Percentiles rank a stretch among this genome's conserved stretches.
Conservation (phyloP, 331 rosid genomes). For the Pyrus hybrid region DNA sequence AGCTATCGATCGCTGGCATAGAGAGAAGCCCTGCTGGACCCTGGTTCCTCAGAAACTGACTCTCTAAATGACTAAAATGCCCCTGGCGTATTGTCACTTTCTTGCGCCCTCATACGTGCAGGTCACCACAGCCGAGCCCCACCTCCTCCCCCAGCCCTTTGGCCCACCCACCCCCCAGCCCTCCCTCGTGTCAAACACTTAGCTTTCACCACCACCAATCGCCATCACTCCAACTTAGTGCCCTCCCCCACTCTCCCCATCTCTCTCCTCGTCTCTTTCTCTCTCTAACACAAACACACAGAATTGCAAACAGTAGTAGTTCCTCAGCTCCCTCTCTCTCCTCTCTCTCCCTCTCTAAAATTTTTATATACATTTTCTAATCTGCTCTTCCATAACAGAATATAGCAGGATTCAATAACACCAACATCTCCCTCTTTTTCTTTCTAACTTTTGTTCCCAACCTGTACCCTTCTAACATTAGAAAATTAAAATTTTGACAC, state of each 20-base stretch:
- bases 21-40: neutral
- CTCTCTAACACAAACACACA: conserved; percentile 3
- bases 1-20: neutral
- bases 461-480: neutral
- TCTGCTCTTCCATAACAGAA: conserved; percentile 4
- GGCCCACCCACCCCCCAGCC: conserved; percentile 7
- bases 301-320: neutral
- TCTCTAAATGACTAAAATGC: conserved; percentile 15
- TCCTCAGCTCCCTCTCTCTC: neutral
- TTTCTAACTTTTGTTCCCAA: neutral
- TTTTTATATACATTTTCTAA: neutral
- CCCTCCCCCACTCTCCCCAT: conserved; percentile 10
- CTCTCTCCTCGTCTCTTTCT: conserved; percentile 7
- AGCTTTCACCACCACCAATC: neutral
- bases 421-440: neutral
- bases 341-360: neutral
- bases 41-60: neutral
- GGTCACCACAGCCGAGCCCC: conserved; percentile 14
- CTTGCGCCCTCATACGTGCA: conserved; percentile 30
- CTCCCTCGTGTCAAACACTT: conserved; percentile 10
- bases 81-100: conserved; percentile 40
- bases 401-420: neutral
- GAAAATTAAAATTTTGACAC: neutral
- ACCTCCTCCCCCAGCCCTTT: neutral
- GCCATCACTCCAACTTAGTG: conserved; percentile 1